Evolutionary conservation across 148 eudicot species (phyloP).

Genomic region (Rhododendron vialii): DNA sequence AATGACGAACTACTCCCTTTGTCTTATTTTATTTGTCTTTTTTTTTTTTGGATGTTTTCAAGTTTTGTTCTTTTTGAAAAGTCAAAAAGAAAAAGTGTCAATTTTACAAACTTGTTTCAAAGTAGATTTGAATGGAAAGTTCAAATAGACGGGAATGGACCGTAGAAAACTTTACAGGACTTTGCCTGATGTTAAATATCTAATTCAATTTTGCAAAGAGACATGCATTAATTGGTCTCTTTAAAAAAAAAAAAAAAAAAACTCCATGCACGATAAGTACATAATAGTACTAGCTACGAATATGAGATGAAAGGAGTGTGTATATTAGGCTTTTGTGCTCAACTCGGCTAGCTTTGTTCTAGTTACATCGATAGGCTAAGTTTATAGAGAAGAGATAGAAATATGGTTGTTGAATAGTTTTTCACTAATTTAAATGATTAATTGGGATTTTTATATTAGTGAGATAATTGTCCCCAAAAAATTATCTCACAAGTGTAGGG

Average conservation of each 20-base stretch:
- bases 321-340: not conserved
- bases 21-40: not conserved
- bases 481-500: no score
- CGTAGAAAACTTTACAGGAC: no score
- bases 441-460: not conserved
- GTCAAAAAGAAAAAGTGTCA: not conserved
- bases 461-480: not conserved
- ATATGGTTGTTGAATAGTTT: not conserved
- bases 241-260: no score
- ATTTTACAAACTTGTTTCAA: not conserved
- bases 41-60: no score
- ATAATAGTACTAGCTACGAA: no score
- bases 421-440: not conserved
- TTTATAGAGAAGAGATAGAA: no score
- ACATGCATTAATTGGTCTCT: not conserved
- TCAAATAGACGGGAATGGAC: no score
- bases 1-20: not conserved
- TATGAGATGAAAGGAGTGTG: no score
- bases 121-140: no score
- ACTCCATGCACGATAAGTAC: no score
- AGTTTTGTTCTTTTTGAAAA: not conserved
- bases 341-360: not conserved
- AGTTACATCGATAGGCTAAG: not conserved
- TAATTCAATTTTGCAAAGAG: no score
- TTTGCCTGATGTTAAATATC: no score